A percentile compares a stretch with the other conserved stretches of the same genome.
These are phyloP conservation scores for Plectosphaerella plurivora DNA, from an alignment of 2,329 filamentous ascomycete genomes.

Conservation along the genomic window DNA sequence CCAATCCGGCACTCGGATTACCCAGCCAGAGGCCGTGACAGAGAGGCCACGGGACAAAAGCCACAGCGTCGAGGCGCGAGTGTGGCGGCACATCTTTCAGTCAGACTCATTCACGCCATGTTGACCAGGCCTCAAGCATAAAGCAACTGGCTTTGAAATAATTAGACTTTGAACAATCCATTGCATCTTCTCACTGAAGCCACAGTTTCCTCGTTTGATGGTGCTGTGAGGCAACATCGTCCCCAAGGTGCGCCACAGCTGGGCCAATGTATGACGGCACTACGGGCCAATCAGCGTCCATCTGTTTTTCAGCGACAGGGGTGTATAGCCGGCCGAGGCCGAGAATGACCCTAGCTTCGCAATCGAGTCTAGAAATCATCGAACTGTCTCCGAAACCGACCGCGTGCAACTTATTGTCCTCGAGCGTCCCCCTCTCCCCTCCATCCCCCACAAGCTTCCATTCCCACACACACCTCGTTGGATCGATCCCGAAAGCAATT, in stretches of 20 bases:
- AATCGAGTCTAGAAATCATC: slow-evolving; percentile 3
- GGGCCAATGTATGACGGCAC: background rate
- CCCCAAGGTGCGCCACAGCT: too few relatives aligned
- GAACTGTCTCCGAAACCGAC: background rate
- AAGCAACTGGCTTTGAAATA: too few relatives aligned
- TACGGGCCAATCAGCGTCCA: background rate
- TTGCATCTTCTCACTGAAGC: too few relatives aligned
- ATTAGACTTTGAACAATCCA: too few relatives aligned
- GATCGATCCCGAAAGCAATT: background rate
- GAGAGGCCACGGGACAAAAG: background rate
- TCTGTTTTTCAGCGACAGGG: background rate
- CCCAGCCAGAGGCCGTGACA: background rate
- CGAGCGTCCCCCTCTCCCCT: background rate
- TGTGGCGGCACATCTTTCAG: background rate
- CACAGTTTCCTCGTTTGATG: too few relatives aligned
- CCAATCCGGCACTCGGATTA: background rate
- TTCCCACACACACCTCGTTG: background rate
- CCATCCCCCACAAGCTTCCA: background rate
- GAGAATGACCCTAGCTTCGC: slow-evolving; percentile 1
- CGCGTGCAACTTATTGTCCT: background rate
- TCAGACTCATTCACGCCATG: too few relatives aligned
- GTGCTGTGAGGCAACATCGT: too few relatives aligned
- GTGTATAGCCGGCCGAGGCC: background rate
- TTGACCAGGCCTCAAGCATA: too few relatives aligned
- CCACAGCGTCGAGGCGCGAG: background rate